Conservation (phyloP, 2,329 filamentous ascomycete genomes). For the Aureobasidium sp. region DNA sequence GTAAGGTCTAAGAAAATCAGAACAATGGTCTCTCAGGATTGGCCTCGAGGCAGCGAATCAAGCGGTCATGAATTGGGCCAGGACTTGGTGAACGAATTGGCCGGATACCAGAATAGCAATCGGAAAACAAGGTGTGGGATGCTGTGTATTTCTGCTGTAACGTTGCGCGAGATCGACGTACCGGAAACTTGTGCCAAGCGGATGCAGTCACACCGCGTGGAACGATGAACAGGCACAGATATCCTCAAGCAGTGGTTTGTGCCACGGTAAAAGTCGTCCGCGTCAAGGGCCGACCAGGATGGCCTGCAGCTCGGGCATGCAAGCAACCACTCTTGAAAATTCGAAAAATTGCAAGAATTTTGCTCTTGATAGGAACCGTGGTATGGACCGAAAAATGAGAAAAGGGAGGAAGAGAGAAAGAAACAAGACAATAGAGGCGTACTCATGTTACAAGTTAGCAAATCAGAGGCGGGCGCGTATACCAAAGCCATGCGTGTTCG, state of each 20-base stretch:
- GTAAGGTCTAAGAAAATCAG: constrained; percentile 15
- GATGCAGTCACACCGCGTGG: constrained; percentile 16
- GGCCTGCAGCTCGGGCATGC: constrained; percentile 12
- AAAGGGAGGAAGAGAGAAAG: constrained; percentile 4
- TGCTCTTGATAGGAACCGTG: background rate
- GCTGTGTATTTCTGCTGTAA: constrained; percentile 14
- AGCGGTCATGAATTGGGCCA: constrained; percentile 17
- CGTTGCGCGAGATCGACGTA: constrained; percentile 23
- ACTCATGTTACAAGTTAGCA: constrained; percentile 6
- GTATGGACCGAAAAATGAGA: background rate
- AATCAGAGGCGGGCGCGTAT: constrained; percentile 13
- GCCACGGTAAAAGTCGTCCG: background rate
- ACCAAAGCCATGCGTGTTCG: constrained; percentile 13
- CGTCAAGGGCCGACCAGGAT: constrained; percentile 14
- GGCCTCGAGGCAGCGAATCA: background rate
- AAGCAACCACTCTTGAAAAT: constrained; percentile 4
- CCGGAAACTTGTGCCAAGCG: constrained; percentile 28
- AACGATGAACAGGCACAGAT: constrained; percentile 12
- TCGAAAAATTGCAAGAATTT: background rate
- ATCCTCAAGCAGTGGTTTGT: constrained; percentile 12
- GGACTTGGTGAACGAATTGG: background rate
- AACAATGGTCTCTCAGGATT: background rate
- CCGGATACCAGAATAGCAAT: constrained; percentile 6
- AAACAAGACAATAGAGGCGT: constrained; percentile 1
- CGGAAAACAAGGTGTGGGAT: constrained; percentile 6